Evolutionary conservation across 1,139 yeast genomes (phyloP).

Genomic region (Lizanozyma gosingica): DNA sequence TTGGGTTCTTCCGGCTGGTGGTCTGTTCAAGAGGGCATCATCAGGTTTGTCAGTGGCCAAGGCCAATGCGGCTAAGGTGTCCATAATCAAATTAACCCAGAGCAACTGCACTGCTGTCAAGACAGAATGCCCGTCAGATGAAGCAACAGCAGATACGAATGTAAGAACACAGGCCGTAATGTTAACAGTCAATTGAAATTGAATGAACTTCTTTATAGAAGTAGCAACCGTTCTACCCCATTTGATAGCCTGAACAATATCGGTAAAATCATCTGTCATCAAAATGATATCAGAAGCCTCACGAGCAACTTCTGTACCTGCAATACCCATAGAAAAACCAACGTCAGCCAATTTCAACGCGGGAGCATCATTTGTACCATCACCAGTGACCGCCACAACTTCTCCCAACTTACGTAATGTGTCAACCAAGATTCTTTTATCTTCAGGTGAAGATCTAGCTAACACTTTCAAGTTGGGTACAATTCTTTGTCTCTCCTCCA

Average conservation of each 20-base stretch:
- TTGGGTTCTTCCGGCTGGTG: constrained; percentile 77
- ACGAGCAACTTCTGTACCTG: constrained; percentile 92
- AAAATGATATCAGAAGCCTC: constrained; percentile 92
- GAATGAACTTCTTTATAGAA: constrained; percentile 90
- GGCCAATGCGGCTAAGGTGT: constrained; percentile 94
- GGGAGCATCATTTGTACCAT: constrained; percentile 96
- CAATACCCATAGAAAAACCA: constrained; percentile 89
- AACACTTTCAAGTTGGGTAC: constrained; percentile 73
- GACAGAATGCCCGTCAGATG: constrained; percentile 70
- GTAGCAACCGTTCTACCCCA: constrained; percentile 98
- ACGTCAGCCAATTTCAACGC: constrained; percentile 87
- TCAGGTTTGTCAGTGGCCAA: constrained; percentile 97
- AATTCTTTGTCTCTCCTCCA: constrained; percentile 45
- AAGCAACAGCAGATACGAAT: constrained; percentile 87
- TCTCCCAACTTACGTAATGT: constrained; percentile 76
- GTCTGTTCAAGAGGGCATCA: constrained; percentile 63
- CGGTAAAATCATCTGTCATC: constrained; percentile 92
- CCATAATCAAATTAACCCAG: constrained; percentile 98
- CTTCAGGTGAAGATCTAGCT: constrained; percentile 95
- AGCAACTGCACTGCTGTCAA: constrained; percentile 93
- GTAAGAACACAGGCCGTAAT: constrained; percentile 91
- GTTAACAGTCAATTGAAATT: constrained; percentile 92
- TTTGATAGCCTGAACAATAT: constrained; percentile 94
- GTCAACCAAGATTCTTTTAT: constrained; percentile 78
- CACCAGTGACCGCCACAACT: constrained; percentile 98